phyloP scores from a whole-genome alignment of 2,329 filamentous ascomycete species.

The Coniochaeta pulveracea region DNA sequence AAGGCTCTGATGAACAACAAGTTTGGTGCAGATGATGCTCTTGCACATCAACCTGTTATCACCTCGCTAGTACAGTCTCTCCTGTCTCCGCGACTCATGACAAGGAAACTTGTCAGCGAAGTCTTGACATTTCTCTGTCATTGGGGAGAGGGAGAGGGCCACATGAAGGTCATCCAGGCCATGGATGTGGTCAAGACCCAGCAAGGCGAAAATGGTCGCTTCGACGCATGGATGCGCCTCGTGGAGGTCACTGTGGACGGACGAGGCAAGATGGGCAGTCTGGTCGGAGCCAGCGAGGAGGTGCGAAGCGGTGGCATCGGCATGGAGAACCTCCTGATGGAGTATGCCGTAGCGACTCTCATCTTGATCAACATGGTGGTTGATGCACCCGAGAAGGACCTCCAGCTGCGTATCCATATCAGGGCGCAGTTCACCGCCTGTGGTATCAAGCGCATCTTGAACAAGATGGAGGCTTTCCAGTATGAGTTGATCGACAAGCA shows the following conservation, averaged over 20 bases:
- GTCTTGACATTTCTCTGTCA: constrained; percentile 93
- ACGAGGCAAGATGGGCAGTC: constrained; percentile 94
- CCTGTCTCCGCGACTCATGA: constrained; percentile 80
- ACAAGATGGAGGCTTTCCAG: constrained; percentile 96
- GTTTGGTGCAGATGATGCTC: constrained; percentile 91
- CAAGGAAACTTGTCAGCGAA: constrained; percentile 89
- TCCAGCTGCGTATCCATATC: constrained; percentile 88
- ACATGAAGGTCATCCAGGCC: constrained; percentile 86
- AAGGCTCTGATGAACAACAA: constrained; percentile 99
- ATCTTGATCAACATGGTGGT: constrained; percentile 96
- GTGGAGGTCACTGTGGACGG: constrained; percentile 96
- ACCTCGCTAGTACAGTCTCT: constrained; percentile 78
- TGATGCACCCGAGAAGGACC: constrained; percentile 77
- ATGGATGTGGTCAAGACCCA: constrained; percentile 84
- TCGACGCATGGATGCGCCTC: constrained; percentile 97
- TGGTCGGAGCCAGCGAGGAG: constrained; percentile 94
- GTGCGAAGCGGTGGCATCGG: constrained; percentile 91
- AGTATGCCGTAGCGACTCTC: constrained; percentile 91
- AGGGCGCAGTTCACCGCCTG: constrained; percentile 92
- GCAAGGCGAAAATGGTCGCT: constrained; percentile 85
- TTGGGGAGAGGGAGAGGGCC: constrained; percentile 76
- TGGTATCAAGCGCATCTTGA: constrained; percentile 86
- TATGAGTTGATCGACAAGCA: constrained; percentile 99
- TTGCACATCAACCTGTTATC: constrained; percentile 81
- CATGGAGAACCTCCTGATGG: constrained; percentile 98